These are phyloP conservation scores for Amylocarpus encephaloides DNA, from an alignment of 2,329 filamentous ascomycete genomes.

Conservation along the genomic window DNA sequence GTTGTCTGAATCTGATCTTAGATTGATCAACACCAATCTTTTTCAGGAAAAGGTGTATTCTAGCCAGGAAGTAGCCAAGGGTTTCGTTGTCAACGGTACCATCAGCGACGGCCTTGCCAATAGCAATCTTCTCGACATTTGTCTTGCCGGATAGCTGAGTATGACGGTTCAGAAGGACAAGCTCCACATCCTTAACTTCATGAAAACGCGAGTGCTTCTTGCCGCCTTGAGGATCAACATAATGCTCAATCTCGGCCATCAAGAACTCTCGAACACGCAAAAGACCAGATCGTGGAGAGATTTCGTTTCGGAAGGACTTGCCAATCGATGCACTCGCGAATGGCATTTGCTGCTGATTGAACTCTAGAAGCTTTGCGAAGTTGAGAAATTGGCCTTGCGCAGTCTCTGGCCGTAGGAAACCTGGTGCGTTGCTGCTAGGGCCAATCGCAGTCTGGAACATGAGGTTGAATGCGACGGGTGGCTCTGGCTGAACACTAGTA, in stretches of 20 bases:
- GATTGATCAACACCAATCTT: constrained; percentile 80
- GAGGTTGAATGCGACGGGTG: constrained; percentile 90
- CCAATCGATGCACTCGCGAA: constrained; percentile 96
- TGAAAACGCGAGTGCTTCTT: constrained; percentile 90
- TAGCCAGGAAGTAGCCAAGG: constrained; percentile 91
- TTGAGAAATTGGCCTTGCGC: constrained; percentile 97
- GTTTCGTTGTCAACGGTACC: constrained; percentile 94
- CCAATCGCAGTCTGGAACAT: constrained; percentile 98
- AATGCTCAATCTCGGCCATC: constrained; percentile 99
- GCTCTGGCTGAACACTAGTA: constrained; percentile 68
- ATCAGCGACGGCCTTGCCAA: constrained; percentile 78
- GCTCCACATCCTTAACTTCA: constrained; percentile 76
- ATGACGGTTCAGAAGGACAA: constrained; percentile 76
- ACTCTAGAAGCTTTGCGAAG: constrained; percentile 92
- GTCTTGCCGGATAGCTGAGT: constrained; percentile 86
- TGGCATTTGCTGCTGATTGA: constrained; percentile 91
- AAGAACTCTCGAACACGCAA: constrained; percentile 93
- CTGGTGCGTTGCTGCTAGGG: constrained; percentile 78
- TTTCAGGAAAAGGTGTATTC: constrained; percentile 84
- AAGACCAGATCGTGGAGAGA: constrained; percentile 86
- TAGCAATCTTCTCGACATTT: constrained; percentile 61
- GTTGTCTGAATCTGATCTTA: constrained; percentile 94
- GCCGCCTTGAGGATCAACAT: constrained; percentile 86
- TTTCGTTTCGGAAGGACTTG: constrained; percentile 97
- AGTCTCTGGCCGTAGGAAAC: constrained; percentile 87